Base-by-base conservation (phyloP, 345 rosid species). In the Acer yangbiense region DNA sequence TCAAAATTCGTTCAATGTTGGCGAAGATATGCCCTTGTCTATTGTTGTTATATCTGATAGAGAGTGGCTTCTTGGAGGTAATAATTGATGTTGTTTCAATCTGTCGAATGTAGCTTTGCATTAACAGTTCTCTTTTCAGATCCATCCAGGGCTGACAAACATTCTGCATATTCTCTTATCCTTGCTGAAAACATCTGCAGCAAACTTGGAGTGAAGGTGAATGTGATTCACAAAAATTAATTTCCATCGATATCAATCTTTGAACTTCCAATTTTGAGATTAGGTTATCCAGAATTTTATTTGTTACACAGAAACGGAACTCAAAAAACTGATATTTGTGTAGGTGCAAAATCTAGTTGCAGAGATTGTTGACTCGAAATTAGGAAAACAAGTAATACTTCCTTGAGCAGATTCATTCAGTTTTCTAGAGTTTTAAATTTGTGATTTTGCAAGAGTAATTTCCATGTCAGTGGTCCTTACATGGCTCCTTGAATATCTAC, bases 281-380 rank as follows among this genome's bases (percentile, higher is more conserved):
- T 18, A 44, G 25, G 20, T 43, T 11, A 60, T 63, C 21, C 55
- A 35, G 46, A 27, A 16, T 71, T 79, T 18, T 76, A 4, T 23
- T 54, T 35, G 14, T 35, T 61, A 32, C 32, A 60, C 29, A 4
- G 11, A 14, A 57, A 61, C 63, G 71, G 39, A 78, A 67, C 63
- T 68, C 55, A 82, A 80, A 5, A 16, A 6, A 57, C 23, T 29
- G 35, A 78, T 75, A 68, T 29, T 79, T 72, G 76, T 81, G 68
- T 83, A 93, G 99, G 97, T 86, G 61, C 93, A 96, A 69, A 96
- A 96, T 89, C 85, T 94, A 80, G 99, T 95, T 52, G 94, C 97
- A 0, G 98, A 96, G 86, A 96, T 96, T 74, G 92, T 89, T 0
- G 97, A 94, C 88, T 92, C 99, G 1, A 91, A 90, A 76, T 82